Base-by-base conservation (phyloP, 106 monocot genomes). In the Dendrobium nobile region DNA sequence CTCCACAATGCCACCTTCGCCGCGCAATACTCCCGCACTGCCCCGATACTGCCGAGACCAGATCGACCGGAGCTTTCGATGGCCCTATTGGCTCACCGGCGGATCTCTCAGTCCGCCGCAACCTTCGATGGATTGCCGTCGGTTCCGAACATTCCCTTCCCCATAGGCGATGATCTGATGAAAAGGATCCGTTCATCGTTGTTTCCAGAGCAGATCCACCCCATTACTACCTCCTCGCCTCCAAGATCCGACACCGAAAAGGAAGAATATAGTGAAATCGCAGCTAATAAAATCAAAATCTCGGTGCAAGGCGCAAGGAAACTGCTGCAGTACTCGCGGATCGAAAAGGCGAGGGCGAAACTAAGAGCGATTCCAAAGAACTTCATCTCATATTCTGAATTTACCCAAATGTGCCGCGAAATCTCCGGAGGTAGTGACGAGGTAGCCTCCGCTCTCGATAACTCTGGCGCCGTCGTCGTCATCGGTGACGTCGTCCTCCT, bases 381-480 rank as follows among this genome's bases (percentile, higher is more conserved):
- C 78, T 84, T 82, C 77, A 76, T 96, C 31, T 72, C 93, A 2
- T 86, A 86, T 47, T 47, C 79, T 1, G 87, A 93, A 43, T 88
- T 93, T 78, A 67, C 88, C 0, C 47, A 61, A 77, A 80, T 96
- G n/a, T 93, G 96, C 83, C 45, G 81, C 42, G 87, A 87, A 19
- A 85, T 68, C 5, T 58, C 80, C 42, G 87, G 87, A 11, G 78
- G 78, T 0, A 77, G 82, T 1, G 84, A 90, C 33, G 89, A 79
- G 11, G 77, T 96, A 15, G 93, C 88, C 5, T 78, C 77, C 42
- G 77, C 85, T 20, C 81, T 96, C 80, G 96, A 96, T 79, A 85
- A 90, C 10, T 88, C 91, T 44, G 93, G 96, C 11, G 81, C 79
- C 44, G 96, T 96, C 18, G 85, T 96, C 82, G 85, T 91, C 47